A percentile compares a stretch with the other conserved stretches of the same genome.
Evolutionary conservation across 768 basidiomycete species (phyloP).

Genomic region (Boletus rubescentipes): DNA sequence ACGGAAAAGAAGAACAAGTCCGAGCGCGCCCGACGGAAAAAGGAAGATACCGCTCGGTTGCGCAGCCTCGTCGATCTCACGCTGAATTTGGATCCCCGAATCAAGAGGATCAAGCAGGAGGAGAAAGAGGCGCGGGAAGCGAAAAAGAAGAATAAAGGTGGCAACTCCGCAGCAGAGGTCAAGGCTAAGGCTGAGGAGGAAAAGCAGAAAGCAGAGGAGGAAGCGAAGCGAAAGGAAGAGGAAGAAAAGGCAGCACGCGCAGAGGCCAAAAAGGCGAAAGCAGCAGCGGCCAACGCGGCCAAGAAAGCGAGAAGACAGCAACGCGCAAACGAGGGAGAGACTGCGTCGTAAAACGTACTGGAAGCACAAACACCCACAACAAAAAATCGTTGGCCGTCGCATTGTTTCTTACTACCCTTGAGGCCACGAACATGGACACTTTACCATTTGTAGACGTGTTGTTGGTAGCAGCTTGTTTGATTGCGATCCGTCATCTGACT

Average conservation of each 20-base stretch:
- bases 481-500: constrained; percentile 4
- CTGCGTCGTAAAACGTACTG: constrained; percentile 1
- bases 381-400: neutral
- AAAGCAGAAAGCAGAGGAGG: constrained; percentile 67
- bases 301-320: constrained; percentile 81
- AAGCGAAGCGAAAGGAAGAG: constrained; percentile 77
- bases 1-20: constrained; percentile 99
- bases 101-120: constrained; percentile 94
- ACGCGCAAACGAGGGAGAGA: constrained; percentile 46
- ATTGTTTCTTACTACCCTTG: constrained; percentile 7
- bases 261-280: constrained; percentile 82
- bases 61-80: constrained; percentile 85
- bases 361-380: neutral
- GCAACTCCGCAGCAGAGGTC: constrained; percentile 41
- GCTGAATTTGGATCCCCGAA: constrained; percentile 84
- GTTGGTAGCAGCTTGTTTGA: constrained; percentile 8
- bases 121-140: constrained; percentile 94
- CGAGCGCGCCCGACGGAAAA: constrained; percentile 94
- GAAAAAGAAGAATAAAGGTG: constrained; percentile 69
- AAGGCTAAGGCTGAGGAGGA: constrained; percentile 54
- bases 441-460: constrained; percentile 3
- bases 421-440: neutral
- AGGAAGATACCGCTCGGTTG: constrained; percentile 92
- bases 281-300: constrained; percentile 83
- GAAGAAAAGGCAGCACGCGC: constrained; percentile 73